These are phyloP conservation scores for Gastrolobium villosum DNA, from an alignment of 306 rosid genomes.

Conservation along the genomic window DNA sequence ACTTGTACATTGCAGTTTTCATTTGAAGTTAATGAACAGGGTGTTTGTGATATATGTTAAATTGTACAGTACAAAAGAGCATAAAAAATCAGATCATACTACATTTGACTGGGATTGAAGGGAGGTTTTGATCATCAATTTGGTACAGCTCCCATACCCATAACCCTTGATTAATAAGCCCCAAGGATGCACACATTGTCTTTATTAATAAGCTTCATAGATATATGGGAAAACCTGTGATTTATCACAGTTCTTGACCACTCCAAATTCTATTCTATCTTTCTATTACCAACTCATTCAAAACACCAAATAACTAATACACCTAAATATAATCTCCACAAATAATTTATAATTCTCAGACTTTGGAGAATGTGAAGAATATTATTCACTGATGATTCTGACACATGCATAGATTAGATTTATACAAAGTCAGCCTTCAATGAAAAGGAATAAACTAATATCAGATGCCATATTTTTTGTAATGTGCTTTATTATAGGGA, in stretches of 20 bases:
- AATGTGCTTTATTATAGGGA: too few relatives aligned
- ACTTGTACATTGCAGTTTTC: background rate
- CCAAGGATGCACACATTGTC: background rate
- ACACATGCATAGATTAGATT: too few relatives aligned
- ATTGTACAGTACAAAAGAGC: background rate
- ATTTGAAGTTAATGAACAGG: background rate
- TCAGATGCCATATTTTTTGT: too few relatives aligned
- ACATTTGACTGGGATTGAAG: background rate
- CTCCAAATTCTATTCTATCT: background rate
- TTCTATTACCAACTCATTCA: background rate
- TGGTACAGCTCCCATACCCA: slow-evolving; percentile 1
- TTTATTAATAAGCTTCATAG: background rate
- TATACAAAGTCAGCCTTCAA: too few relatives aligned
- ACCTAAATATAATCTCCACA: slow-evolving; percentile 10
- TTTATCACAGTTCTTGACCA: background rate
- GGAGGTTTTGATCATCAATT: background rate
- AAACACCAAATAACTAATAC: background rate
- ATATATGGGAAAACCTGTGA: background rate
- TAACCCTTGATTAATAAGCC: background rate
- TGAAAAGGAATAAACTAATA: too few relatives aligned
- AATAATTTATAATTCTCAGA: too few relatives aligned
- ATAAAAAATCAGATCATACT: background rate
- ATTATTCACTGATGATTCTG: too few relatives aligned
- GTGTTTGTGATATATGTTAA: background rate
- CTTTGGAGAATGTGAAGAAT: too few relatives aligned